Base-by-base conservation (phyloP, 306 rosid species). In the Gastrolobium villosum region DNA sequence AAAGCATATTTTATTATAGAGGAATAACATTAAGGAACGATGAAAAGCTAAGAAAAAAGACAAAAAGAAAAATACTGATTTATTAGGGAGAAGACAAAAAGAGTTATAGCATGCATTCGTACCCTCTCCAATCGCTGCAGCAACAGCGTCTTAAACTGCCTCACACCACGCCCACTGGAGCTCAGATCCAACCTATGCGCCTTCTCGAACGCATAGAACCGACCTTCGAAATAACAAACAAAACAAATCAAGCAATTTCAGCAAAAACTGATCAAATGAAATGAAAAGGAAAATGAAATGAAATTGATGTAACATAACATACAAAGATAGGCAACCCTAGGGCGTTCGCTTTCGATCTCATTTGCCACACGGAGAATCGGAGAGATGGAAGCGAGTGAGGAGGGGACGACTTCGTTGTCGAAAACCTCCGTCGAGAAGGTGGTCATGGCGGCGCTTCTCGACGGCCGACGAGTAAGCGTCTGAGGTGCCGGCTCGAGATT, bases 201-300 rank as follows among this genome's bases (percentile, higher is more conserved):
- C 91, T 95, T 95, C 87, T 95, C 99, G 60, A 92, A 95, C 70
- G 99, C 99, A 53, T 95, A 91, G 80, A 92, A 91, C 28, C 99
- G 98, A 84, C 99, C 99, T 95, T 75, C 44, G 56, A 70, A 70
- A 9, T 41, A 7, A 5, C 7, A 56, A 75, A 41, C 54, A 36
- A 8, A 46, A 62, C 7, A 5, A 6, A 63, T 7, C 6, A 31
- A 34, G 1, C 14, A 10, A 49, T 52, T 11, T 52, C 66, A 54
- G 26, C 39, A 28, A 37, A 48, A 4, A 13, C 66, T 2, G 2
- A 11, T 60, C 10, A 34, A 11, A 34, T 59, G 40, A 59, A 57
- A 57, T 20, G 11, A 56, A 31, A 2, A 8, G 31, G 26, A 5
- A 9, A n/a, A 26, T 57, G 10, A 30, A 11, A 8, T 0, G 54